These are phyloP conservation scores for Kazachstania bromeliacearum DNA, from an alignment of 805 yeast genomes.

Conservation along the genomic window DNA sequence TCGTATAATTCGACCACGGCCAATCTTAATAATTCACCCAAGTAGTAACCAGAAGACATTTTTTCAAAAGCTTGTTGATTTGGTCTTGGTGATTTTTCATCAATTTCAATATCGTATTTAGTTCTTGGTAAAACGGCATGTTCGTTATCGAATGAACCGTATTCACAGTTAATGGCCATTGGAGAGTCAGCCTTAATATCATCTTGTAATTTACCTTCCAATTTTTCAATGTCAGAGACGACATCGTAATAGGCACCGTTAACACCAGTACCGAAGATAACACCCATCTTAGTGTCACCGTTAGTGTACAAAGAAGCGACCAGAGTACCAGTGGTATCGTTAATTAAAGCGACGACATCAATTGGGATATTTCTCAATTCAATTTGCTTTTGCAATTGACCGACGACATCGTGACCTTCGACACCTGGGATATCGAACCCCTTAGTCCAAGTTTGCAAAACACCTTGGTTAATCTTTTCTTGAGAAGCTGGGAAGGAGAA, in stretches of 20 bases:
- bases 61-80: conserved; percentile 94
- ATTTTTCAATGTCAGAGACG: conserved; percentile 65
- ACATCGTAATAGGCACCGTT: conserved; percentile 92
- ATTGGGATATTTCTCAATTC: conserved; percentile 60
- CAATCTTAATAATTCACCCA: conserved; percentile 85
- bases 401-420: conserved; percentile 91
- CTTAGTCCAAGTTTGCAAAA: conserved; percentile 93
- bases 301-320: conserved; percentile 93
- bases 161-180: conserved; percentile 97
- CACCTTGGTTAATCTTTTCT: conserved; percentile 71
- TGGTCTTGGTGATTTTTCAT: conserved; percentile 85
- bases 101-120: conserved; percentile 73
- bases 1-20: conserved; percentile 62
- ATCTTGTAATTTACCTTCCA: conserved; percentile 55
- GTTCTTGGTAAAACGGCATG: conserved; percentile 79
- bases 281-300: conserved; percentile 83
- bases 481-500: conserved; percentile 89
- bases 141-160: conserved; percentile 95
- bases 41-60: conserved; percentile 94
- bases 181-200: conserved; percentile 58
- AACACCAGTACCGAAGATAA: conserved; percentile 95
- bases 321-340: conserved; percentile 94
- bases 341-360: conserved; percentile 82
- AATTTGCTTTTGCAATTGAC: conserved; percentile 75
- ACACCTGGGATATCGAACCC: conserved; percentile 91